Percentiles rank a stretch among this genome's conserved stretches.
These are phyloP conservation scores for Parietaria judaica DNA, from an alignment of 306 rosid species.

Conservation along the genomic window DNA sequence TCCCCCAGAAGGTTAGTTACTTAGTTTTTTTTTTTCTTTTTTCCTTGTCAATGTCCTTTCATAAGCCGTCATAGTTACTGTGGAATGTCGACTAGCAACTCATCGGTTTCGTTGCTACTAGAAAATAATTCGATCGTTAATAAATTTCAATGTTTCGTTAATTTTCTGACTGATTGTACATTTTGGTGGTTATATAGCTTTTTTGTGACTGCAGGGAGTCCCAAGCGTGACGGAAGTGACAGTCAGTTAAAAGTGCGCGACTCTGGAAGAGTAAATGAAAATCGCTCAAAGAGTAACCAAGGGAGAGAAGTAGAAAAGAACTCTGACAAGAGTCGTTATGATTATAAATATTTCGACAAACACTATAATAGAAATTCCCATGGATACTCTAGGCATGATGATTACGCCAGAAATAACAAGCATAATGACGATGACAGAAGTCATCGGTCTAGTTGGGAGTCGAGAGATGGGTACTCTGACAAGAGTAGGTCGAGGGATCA, in stretches of 20 bases:
- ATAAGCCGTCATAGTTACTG: neutral
- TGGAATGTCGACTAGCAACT: neutral
- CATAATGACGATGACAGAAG: conserved; percentile 49
- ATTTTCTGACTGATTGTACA: neutral
- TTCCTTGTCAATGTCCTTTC: neutral
- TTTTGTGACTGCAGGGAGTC: conserved; percentile 50
- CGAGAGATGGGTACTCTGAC: conserved; percentile 43
- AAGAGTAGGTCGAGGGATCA: conserved; percentile 46
- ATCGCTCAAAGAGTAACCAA: conserved; percentile 39
- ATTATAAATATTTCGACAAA: conserved; percentile 50
- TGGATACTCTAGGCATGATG: conserved; percentile 52
- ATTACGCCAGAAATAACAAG: conserved; percentile 39
- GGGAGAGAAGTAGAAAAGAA: conserved; percentile 48
- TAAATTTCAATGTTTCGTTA: neutral
- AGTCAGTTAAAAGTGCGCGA: conserved; percentile 43
- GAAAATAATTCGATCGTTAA: neutral
- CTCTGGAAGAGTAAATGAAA: conserved; percentile 34
- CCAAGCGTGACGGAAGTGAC: conserved; percentile 33
- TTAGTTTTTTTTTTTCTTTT: neutral
- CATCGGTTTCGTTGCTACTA: too few relatives aligned
- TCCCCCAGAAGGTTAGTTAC: conserved; percentile 59
- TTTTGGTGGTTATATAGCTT: conserved; percentile 16
- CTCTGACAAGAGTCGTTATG: conserved; percentile 37
- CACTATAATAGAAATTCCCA: conserved; percentile 50
- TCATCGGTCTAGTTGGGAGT: conserved; percentile 41